A percentile compares a stretch with the other conserved stretches of the same genome.
Conservation (phyloP, 331 rosid genomes). For the Saraca asoca region DNA sequence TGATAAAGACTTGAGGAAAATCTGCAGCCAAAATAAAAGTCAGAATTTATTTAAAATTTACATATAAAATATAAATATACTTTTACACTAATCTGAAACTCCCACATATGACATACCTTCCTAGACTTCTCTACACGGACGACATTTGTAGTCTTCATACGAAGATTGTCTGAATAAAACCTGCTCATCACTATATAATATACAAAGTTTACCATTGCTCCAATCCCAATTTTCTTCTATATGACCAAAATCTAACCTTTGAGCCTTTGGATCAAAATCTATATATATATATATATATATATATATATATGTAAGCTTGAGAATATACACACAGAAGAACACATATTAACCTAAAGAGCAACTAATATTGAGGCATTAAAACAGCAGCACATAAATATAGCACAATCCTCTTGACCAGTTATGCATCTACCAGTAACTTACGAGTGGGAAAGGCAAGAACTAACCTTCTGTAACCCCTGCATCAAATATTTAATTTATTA, state of each 20-base stretch:
- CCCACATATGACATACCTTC: no score
- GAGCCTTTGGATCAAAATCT: not conserved
- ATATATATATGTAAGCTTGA: slow-evolving; percentile 16
- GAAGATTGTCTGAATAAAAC: no score
- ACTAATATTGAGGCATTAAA: not conserved
- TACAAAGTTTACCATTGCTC: not conserved
- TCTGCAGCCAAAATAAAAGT: no score
- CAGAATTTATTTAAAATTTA: no score
- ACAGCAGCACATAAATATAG: slow-evolving; percentile 11
- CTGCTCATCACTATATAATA: no score
- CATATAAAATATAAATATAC: no score
- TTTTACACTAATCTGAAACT: no score
- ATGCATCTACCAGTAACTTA: slow-evolving; percentile 24
- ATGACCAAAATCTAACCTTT: not conserved
- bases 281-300: not conserved
- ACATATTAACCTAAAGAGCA: not conserved
- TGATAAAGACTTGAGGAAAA: no score
- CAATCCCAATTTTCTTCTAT: not conserved
- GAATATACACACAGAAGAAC: slow-evolving; percentile 25
- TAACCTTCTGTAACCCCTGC: slow-evolving; percentile 53
- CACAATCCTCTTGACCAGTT: slow-evolving; percentile 25
- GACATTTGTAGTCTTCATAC: no score
- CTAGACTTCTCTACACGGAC: no score
- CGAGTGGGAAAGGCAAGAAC: slow-evolving; percentile 20
- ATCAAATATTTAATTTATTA: slow-evolving; percentile 1